These are phyloP conservation scores for Botrytis medusae DNA, from an alignment of 2,329 filamentous ascomycete genomes.

Conservation along the genomic window DNA sequence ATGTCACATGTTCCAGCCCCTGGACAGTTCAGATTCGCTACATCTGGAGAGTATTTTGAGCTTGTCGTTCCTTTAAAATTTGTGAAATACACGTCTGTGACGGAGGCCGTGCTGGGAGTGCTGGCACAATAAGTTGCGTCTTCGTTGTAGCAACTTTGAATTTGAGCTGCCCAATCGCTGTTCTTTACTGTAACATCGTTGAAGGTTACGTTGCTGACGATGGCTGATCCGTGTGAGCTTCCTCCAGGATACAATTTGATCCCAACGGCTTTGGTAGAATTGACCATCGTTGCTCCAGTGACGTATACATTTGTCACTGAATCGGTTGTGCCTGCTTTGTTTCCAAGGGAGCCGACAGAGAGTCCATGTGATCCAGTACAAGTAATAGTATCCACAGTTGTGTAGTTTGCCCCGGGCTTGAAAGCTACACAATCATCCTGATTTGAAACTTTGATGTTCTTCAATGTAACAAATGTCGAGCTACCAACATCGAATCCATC, in stretches of 20 bases:
- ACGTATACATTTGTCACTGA: conserved; percentile 47
- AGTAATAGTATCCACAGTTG: conserved; percentile 44
- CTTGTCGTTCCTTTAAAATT: conserved; percentile 44
- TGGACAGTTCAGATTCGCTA: conserved; percentile 44
- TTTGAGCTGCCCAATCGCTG: conserved; percentile 47
- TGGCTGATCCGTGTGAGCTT: conserved; percentile 41
- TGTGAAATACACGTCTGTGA: conserved; percentile 42
- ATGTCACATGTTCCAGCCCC: conserved; percentile 43
- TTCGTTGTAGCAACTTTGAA: conserved; percentile 47
- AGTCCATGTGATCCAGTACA: conserved; percentile 50
- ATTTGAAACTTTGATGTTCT: conserved; percentile 52
- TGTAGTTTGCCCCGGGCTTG: conserved; percentile 52
- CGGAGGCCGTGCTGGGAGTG: conserved; percentile 40
- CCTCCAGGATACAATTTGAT: conserved; percentile 49
- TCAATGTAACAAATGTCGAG: conserved; percentile 49
- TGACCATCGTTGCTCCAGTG: conserved; percentile 43
- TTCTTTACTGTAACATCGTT: conserved; percentile 42
- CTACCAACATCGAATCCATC: conserved; percentile 52
- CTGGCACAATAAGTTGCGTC: conserved; percentile 41
- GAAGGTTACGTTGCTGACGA: conserved; percentile 47
- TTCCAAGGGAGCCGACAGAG: conserved; percentile 49
- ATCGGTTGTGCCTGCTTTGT: conserved; percentile 39
- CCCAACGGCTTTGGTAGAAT: conserved; percentile 47
- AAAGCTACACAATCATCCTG: conserved; percentile 60
- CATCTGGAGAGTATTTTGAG: conserved; percentile 40